These are phyloP conservation scores for Chamaenerion angustifolium DNA, from an alignment of 345 rosid species.

Conservation along the genomic window DNA sequence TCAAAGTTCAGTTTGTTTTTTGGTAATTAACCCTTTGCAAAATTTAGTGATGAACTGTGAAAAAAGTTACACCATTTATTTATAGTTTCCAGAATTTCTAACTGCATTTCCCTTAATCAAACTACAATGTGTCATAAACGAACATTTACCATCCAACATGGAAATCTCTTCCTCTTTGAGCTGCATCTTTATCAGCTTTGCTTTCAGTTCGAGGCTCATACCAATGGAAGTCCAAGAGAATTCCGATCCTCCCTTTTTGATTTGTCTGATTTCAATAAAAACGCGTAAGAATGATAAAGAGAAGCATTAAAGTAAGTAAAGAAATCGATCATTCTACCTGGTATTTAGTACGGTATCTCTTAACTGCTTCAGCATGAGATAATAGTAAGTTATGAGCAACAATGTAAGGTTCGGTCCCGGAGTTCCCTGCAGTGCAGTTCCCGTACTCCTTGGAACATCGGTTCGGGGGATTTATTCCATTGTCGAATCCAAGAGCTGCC, in stretches of 20 bases:
- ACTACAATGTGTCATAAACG: neutral
- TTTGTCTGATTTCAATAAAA: slow-evolving; percentile 17
- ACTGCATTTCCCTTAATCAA: no score
- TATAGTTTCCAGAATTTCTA: no score
- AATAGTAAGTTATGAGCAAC: slow-evolving; percentile 27
- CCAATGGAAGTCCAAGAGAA: slow-evolving; percentile 49
- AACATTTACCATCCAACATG: slow-evolving; percentile 48
- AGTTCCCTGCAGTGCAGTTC: slow-evolving; percentile 15
- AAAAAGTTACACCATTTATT: no score
- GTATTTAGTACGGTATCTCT: neutral
- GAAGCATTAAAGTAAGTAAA: neutral
- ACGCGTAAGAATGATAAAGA: neutral
- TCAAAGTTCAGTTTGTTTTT: no score
- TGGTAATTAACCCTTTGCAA: no score
- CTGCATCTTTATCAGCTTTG: slow-evolving; percentile 41
- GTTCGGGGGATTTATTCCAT: slow-evolving; percentile 13
- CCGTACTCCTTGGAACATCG: slow-evolving; percentile 13
- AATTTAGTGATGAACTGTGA: no score
- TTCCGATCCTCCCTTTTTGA: slow-evolving; percentile 53
- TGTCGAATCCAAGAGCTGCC: slow-evolving; percentile 2
- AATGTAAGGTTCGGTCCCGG: slow-evolving; percentile 30
- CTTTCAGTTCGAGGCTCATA: slow-evolving; percentile 47
- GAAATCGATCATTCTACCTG: neutral
- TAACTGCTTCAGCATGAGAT: slow-evolving; percentile 24
- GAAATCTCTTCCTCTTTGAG: slow-evolving; percentile 63